Percentiles rank a stretch among this genome's conserved stretches.
Evolutionary conservation across 2,329 filamentous ascomycete species (phyloP).

Genomic region (Ciborinia camelliae): DNA sequence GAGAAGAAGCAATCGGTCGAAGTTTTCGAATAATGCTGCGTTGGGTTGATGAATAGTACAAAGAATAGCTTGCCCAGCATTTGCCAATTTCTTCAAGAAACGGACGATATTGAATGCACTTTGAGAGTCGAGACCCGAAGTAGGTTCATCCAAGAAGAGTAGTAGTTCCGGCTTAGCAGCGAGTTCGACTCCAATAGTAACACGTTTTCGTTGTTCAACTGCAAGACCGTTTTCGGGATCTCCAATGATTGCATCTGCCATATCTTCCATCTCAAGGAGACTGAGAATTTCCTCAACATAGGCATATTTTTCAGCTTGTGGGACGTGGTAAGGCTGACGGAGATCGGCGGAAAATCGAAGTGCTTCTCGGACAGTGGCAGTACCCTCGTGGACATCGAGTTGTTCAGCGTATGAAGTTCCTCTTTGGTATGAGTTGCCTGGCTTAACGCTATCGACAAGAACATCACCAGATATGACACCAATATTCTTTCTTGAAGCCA

Average conservation of each 20-base stretch:
- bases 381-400: constrained; percentile 60
- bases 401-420: constrained; percentile 65
- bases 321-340: constrained; percentile 56
- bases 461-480: constrained; percentile 62
- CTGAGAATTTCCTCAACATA: constrained; percentile 65
- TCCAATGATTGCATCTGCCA: constrained; percentile 64
- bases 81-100: constrained; percentile 55
- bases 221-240: constrained; percentile 57
- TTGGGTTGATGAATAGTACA: constrained; percentile 71
- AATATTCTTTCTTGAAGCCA: constrained; percentile 61
- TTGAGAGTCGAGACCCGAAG: constrained; percentile 56
- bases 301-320: constrained; percentile 58
- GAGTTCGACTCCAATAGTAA: constrained; percentile 60
- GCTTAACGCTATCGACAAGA: constrained; percentile 56
- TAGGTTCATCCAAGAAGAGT: constrained; percentile 59
- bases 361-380: constrained; percentile 62
- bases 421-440: constrained; percentile 59
- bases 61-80: constrained; percentile 64
- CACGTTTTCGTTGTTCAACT: constrained; percentile 65
- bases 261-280: constrained; percentile 62
- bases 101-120: constrained; percentile 58
- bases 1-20: constrained; percentile 62
- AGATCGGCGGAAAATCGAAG: constrained; percentile 64
- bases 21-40: constrained; percentile 66
- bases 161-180: constrained; percentile 57